Evolutionary conservation across 2,329 filamentous ascomycete genomes (phyloP), one percentile per base, ranked within the genome.

Genomic region (Whalleya microplaca): DNA sequence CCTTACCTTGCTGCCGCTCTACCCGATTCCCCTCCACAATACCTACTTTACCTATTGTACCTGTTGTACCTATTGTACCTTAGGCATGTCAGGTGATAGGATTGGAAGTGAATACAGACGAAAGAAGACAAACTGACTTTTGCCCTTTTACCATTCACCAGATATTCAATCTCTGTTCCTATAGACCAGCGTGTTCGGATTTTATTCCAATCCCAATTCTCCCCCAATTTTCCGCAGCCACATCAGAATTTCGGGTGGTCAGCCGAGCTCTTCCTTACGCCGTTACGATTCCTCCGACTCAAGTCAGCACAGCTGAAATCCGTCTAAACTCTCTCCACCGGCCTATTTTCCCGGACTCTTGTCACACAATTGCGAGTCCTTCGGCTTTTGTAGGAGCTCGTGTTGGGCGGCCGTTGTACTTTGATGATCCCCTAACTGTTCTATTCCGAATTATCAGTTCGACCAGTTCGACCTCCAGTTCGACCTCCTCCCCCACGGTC

Each of bases 381-480:
- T 59, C 57, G 50, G 56, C 56, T 43, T 66, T 62, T 54, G 56
- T 59, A 59, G 64, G 66, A 61, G 63, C 64, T 64, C 63, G 64
- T 63, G 44, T 53, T 49, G 66, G 66, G 57, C 63, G 48, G 56
- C 60, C 56, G 19, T 45, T 56, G 9, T 65, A 59, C 50, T 64
- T 69, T 58, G 61, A 66, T 61, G 65, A 67, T 52, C 68, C 66
- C 16, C 41, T 66, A 57, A 61, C 58, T 23, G 48, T 64, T 49
- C 51, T 66, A 9, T 65, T 66, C 59, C 59, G 62, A 56, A 45
- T 59, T 41, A 46, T 60, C 44, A 55, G 20, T 42, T 52, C 57
- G 41, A 51, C 23, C 45, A n/a, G n/a, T n/a, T n/a, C n/a, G n/a
- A n/a, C n/a, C n/a, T n/a, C n/a, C n/a, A n/a, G n/a, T n/a, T n/a